A percentile compares a stretch with the other conserved stretches of the same genome.
phyloP scores from a whole-genome alignment of 176 grass and related monocot genomes.

The Calamus simplicifolius region DNA sequence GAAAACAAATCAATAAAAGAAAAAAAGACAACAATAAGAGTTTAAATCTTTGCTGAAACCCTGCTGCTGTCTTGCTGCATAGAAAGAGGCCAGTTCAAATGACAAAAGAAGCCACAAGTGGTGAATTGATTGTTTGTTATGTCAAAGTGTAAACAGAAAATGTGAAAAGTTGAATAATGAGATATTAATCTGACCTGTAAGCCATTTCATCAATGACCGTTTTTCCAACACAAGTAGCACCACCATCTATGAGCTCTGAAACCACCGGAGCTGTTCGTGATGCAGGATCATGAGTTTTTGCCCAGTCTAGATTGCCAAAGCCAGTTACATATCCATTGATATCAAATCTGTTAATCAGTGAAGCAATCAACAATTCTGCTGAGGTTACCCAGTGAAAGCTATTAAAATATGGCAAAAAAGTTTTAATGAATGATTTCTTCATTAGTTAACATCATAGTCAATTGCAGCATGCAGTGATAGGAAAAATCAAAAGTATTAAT shows the following conservation, averaged over 20 bases:
- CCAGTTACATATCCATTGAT: conserved; percentile 61
- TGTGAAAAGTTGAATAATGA: too few species aligned
- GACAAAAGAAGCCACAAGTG: neutral
- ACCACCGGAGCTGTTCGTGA: conserved; percentile 56
- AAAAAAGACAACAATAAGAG: too few species aligned
- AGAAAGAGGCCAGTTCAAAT: neutral
- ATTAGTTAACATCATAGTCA: too few species aligned
- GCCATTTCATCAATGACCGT: conserved; percentile 94
- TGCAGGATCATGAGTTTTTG: conserved; percentile 45
- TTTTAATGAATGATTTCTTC: too few species aligned
- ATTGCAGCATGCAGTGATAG: too few species aligned
- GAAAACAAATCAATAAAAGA: neutral
- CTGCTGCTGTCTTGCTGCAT: too few species aligned
- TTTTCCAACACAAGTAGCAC: conserved; percentile 87
- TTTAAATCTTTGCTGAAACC: too few species aligned
- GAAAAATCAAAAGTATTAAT: too few species aligned
- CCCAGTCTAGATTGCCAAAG: conserved; percentile 77
- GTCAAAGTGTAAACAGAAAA: too few species aligned
- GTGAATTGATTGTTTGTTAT: too few species aligned
- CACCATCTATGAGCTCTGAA: conserved; percentile 62
- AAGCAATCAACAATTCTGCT: conserved; percentile 20
- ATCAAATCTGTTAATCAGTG: conserved; percentile 56
- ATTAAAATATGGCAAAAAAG: too few species aligned
- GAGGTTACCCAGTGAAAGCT: neutral
- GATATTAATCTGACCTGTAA: conserved; percentile 47